Base-by-base conservation (phyloP, 2,329 filamentous ascomycete genomes). In the Dactylonectria estremocensis region DNA sequence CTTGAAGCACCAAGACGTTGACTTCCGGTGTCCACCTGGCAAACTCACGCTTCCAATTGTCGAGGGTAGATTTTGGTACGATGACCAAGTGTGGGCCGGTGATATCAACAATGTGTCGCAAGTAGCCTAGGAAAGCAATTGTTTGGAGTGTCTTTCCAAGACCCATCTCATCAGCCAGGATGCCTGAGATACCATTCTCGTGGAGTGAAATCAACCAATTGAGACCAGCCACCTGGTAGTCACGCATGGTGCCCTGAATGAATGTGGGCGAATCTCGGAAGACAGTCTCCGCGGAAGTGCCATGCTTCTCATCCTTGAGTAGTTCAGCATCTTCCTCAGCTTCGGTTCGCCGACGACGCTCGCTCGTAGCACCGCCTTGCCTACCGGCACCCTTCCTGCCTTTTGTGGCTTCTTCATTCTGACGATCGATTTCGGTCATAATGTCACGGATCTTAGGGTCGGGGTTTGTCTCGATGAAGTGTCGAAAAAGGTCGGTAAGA, bases 31-130 rank as follows among this genome's bases (percentile, higher is more conserved):
- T 98, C 96, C 96, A 99, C 78, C 86, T 93, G 61, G 88, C 88
- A 79, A 98, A 98, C 80, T 99, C 96, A 75, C 96, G 91, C 83
- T 95, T 94, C 96, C 96, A 99, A 82, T 99, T 99, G 83, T 99
- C 95, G 7, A 99, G 88, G 0, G 96, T 99, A 13, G 96, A 98
- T 80, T 99, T 99, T 48, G 96, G 96, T 5, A 99, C 96, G 5
- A 90, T 93, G 59, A 99, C 89, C 49, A 99, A 86, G 83, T 99
- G 96, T 5, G 96, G 96, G 0, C 96, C 96, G 7, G 89, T 94
- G 74, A 95, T 98, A 69, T 91, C 94, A 82, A 94, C 92, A 68
- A 98, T 90, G 81, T 97, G 96, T 77, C 96, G 91, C 49, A 99
- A 86, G 78, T 99, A 99, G 3, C 96, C 96, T 37, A 99, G 84